A percentile compares a stretch with the other conserved stretches of the same genome.
Evolutionary conservation across 208 protist genomes (phyloP).

Genomic region (Entamoeba invadens): DNA sequence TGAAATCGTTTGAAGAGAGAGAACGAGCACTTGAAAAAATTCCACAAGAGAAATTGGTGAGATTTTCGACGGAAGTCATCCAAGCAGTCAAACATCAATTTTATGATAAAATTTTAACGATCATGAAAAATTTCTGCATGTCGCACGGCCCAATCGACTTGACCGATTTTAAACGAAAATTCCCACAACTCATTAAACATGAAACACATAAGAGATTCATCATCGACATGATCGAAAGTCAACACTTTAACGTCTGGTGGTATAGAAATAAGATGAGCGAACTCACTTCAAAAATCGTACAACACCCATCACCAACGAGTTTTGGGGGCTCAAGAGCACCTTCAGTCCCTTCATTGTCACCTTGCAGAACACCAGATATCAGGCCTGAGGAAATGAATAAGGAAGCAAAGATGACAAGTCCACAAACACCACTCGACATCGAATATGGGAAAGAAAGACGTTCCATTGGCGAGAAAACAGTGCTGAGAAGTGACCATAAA

Average conservation of each 20-base stretch:
- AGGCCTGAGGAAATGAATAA: not conserved
- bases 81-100: not conserved
- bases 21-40: not conserved
- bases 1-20: not conserved
- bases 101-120: not conserved
- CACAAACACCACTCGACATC: not conserved
- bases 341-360: not conserved
- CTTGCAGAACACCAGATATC: not conserved
- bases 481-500: not conserved
- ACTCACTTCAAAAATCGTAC: not conserved
- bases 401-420: not conserved
- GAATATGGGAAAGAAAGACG: not conserved
- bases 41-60: not conserved
- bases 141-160: not conserved
- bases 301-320: not conserved
- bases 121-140: not conserved
- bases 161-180: not conserved
- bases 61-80: not conserved
- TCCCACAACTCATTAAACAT: not conserved
- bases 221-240: not conserved
- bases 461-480: not conserved
- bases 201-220: not conserved
- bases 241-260: not conserved
- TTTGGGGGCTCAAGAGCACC: not conserved
- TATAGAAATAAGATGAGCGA: not conserved